Evolutionary conservation across 331 rosid genomes (phyloP).

Genomic region (Malus hybrid): DNA sequence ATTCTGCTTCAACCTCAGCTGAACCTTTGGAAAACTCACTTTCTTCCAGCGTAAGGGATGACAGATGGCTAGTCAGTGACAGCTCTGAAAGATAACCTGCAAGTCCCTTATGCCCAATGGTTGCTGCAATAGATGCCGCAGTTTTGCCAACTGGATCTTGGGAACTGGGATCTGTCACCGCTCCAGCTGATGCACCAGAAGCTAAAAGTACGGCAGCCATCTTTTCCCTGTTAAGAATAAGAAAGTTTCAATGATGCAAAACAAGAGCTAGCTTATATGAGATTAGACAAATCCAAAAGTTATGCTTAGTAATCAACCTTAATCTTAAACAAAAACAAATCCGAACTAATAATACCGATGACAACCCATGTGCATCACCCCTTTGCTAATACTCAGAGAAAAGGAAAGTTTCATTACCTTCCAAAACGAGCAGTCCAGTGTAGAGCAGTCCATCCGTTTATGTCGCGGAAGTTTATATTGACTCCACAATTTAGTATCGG

Average conservation of each 20-base stretch:
- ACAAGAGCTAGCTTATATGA: neutral
- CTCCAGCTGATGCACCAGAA: constrained; percentile 90
- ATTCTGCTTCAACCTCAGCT: constrained; percentile 69
- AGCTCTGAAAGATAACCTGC: constrained; percentile 96
- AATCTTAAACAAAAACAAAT: neutral
- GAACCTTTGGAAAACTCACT: constrained; percentile 53
- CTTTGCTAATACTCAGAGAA: neutral
- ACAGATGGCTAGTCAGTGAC: constrained; percentile 72
- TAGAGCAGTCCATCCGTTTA: constrained; percentile 88
- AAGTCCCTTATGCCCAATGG: constrained; percentile 73
- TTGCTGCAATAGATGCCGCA: constrained; percentile 74
- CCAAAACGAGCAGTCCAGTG: constrained; percentile 97
- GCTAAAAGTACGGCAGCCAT: constrained; percentile 82
- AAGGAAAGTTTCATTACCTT: constrained; percentile 46
- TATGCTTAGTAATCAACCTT: neutral
- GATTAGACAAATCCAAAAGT: neutral
- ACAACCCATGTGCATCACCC: neutral
- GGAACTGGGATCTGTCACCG: constrained; percentile 84
- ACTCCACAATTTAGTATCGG: constrained; percentile 72
- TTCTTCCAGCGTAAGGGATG: constrained; percentile 78
- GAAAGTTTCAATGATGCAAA: constrained; percentile 13
- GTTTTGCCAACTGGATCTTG: constrained; percentile 75
- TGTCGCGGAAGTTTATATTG: constrained; percentile 87
- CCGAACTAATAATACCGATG: neutral
- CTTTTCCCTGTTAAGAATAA: constrained; percentile 56